Evolutionary conservation across 805 yeast species (phyloP).

Genomic region (Komagataella pseudopastoris): DNA sequence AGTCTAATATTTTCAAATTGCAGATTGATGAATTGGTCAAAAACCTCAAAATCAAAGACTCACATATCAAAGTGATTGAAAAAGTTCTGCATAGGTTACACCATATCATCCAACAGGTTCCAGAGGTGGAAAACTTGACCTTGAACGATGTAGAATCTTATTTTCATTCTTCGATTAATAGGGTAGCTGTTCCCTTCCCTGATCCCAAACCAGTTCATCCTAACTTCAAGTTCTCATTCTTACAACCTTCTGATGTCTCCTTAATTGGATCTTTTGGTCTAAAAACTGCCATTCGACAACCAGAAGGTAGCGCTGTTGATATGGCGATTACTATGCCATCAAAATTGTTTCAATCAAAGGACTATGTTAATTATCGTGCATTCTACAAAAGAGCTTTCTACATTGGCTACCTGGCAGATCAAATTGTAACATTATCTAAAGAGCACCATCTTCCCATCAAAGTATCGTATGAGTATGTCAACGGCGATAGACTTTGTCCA

Average conservation of each 20-base stretch:
- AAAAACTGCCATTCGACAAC: constrained; percentile 62
- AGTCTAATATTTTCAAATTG: constrained; percentile 87
- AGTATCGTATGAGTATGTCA: constrained; percentile 47
- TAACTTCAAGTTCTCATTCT: constrained; percentile 59
- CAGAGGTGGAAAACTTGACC: constrained; percentile 35
- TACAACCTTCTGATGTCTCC: constrained; percentile 60
- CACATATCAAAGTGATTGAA: constrained; percentile 53
- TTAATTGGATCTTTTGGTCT: constrained; percentile 85
- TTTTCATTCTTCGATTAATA: constrained; percentile 29
- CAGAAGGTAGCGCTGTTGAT: constrained; percentile 56
- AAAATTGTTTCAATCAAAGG: constrained; percentile 67
- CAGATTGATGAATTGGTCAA: constrained; percentile 85
- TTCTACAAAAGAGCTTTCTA: constrained; percentile 84
- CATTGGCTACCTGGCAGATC: constrained; percentile 62
- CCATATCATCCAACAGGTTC: constrained; percentile 51
- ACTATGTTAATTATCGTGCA: constrained; percentile 80
- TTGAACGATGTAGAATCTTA: constrained; percentile 46
- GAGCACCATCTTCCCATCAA: constrained; percentile 48
- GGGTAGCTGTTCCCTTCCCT: constrained; percentile 67
- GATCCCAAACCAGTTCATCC: constrained; percentile 61
- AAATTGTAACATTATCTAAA: constrained; percentile 38
- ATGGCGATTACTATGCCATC: constrained; percentile 75
- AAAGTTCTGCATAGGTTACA: constrained; percentile 64
- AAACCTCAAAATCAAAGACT: constrained; percentile 66
- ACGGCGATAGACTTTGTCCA: constrained; percentile 72